phyloP scores from a whole-genome alignment of 2,329 filamentous ascomycete genomes.

The Thielaviopsis ethacetica region DNA sequence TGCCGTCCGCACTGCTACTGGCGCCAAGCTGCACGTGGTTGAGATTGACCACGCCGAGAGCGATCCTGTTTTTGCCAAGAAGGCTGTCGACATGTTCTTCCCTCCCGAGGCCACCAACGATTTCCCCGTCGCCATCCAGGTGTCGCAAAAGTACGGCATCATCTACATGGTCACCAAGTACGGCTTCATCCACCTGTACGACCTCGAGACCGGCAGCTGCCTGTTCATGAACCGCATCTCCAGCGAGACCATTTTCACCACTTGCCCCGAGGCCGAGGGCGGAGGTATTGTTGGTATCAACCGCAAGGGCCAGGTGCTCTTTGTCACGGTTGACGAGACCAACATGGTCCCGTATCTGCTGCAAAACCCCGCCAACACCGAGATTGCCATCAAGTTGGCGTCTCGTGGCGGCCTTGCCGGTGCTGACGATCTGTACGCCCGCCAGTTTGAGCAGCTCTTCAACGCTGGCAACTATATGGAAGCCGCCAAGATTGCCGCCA shows the following conservation, averaged over 20 bases:
- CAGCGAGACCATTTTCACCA: constrained; percentile 97
- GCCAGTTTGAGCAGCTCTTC: constrained; percentile 84
- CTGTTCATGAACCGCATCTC: constrained; percentile 99
- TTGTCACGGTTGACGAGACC: constrained; percentile 82
- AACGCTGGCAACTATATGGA: constrained; percentile 64
- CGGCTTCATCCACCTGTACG: constrained; percentile 96
- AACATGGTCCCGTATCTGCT: constrained; percentile 89
- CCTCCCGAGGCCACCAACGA: constrained; percentile 89
- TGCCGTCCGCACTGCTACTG: constrained; percentile 74
- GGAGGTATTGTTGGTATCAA: constrained; percentile 89
- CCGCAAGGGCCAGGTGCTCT: constrained; percentile 90
- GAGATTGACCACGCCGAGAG: constrained; percentile 87
- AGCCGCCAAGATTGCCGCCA: constrained; percentile 89
- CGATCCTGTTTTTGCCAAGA: constrained; percentile 85
- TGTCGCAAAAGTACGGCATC: constrained; percentile 91
- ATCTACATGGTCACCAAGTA: constrained; percentile 98
- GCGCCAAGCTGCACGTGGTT: constrained; percentile 81
- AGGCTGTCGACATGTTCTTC: constrained; percentile 95
- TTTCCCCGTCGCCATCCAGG: constrained; percentile 95
- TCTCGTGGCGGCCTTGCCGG: constrained; percentile 86
- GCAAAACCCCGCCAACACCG: constrained; percentile 86
- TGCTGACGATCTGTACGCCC: constrained; percentile 81
- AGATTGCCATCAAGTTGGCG: constrained; percentile 89
- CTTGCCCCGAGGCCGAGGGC: constrained; percentile 66
- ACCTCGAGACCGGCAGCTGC: constrained; percentile 84